Conservation (phyloP, 192 early-diverging fungal species). For the Coemansia sp. region DNA sequence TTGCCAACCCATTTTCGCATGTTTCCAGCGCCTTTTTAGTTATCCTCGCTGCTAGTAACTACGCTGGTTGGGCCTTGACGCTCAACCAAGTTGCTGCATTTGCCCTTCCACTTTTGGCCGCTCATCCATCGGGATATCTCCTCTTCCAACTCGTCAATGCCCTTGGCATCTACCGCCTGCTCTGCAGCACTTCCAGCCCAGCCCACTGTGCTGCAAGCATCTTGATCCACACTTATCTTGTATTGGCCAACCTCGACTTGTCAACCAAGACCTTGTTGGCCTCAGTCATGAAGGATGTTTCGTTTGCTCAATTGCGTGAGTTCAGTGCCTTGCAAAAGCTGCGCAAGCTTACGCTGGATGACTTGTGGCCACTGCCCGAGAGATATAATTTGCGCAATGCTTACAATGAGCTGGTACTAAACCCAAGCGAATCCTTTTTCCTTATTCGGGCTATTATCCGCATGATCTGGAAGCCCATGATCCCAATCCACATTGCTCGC, state of each 20-base stretch:
- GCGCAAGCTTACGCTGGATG: constrained; percentile 21
- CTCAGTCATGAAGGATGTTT: neutral
- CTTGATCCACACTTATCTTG: neutral
- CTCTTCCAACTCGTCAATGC: constrained; percentile 14
- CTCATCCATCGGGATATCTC: neutral
- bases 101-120: neutral
- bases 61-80: neutral
- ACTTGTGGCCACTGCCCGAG: constrained; percentile 26
- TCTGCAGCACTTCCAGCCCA: neutral
- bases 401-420: constrained; percentile 19
- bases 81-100: neutral
- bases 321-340: constrained; percentile 15
- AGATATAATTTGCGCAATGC: constrained; percentile 8
- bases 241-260: constrained; percentile 11
- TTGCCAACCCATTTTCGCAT: neutral
- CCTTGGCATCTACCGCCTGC: constrained; percentile 11
- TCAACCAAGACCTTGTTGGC: constrained; percentile 3
- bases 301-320: constrained; percentile 14
- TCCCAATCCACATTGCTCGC: constrained; percentile 20
- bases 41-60: neutral
- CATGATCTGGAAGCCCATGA: constrained; percentile 40
- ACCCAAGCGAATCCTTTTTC: constrained; percentile 29
- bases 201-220: neutral
- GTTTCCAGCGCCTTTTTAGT: neutral
- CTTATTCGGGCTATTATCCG: constrained; percentile 29